Conservation (phyloP, 148 eudicot genomes). For the Mesembryanthemum crystallinum region DNA sequence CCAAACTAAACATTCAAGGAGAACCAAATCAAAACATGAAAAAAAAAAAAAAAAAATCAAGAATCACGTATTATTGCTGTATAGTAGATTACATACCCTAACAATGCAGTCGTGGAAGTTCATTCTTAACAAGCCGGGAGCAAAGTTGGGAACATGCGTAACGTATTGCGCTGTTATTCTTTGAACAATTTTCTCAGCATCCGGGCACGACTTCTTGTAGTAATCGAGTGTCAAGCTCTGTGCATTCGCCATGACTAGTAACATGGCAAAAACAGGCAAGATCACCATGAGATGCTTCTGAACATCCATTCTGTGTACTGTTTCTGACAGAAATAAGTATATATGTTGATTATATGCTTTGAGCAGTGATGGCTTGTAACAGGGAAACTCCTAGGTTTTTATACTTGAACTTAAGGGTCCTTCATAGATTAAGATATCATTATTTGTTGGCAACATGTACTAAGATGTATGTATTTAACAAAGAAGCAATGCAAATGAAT, state of each 20-base stretch:
- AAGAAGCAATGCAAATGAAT: too few relatives aligned
- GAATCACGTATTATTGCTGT: too few relatives aligned
- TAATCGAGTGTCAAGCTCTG: slow-evolving; percentile 22
- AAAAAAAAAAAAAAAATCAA: neutral
- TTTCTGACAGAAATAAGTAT: neutral
- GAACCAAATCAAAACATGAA: too few relatives aligned
- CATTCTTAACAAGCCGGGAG: slow-evolving; percentile 49
- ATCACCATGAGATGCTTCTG: slow-evolving; percentile 1
- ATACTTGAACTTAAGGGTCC: neutral
- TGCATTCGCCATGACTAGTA: slow-evolving; percentile 23
- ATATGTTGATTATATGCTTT: neutral
- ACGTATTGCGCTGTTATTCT: slow-evolving; percentile 28
- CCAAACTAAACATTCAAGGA: too few relatives aligned
- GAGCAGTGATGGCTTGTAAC: neutral
- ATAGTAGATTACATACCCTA: slow-evolving; percentile 51
- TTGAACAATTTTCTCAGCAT: slow-evolving; percentile 32
- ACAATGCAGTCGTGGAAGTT: slow-evolving; percentile 60
- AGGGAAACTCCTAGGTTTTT: neutral
- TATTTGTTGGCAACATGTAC: too few relatives aligned
- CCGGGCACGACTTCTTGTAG: slow-evolving; percentile 43
- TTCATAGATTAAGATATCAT: neutral
- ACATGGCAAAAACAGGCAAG: slow-evolving; percentile 14
- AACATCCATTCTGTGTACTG: neutral
- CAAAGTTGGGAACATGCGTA: slow-evolving; percentile 33
- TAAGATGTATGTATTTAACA: too few relatives aligned